A percentile compares a stretch with the other conserved stretches of the same genome.
These are phyloP conservation scores for Penicillium paradoxum DNA, from an alignment of 495 filamentous ascomycete genomes.

Conservation along the genomic window DNA sequence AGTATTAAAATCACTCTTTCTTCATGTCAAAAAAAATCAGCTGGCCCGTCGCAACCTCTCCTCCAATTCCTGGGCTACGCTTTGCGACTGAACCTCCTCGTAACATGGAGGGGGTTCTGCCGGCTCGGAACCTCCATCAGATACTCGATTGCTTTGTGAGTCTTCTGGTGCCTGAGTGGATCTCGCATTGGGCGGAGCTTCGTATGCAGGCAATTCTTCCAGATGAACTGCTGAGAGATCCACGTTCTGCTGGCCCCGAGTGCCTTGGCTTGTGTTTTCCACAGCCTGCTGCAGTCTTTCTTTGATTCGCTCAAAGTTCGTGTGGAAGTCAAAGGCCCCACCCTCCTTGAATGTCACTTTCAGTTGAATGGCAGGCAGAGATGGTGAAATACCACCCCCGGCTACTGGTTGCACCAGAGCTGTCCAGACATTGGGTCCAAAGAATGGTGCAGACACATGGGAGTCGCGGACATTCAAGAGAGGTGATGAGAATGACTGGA, in stretches of 20 bases:
- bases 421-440: slow-evolving; percentile 93
- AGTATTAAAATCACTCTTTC: neutral
- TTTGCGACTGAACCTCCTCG: slow-evolving; percentile 80
- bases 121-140: slow-evolving; percentile 39
- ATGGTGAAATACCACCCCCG: slow-evolving; percentile 79
- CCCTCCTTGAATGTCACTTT: slow-evolving; percentile 92
- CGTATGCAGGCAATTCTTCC: slow-evolving; percentile 83
- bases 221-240: slow-evolving; percentile 59
- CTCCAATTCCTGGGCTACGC: slow-evolving; percentile 60
- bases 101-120: slow-evolving; percentile 88
- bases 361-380: slow-evolving; percentile 65
- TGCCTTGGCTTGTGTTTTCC: slow-evolving; percentile 56
- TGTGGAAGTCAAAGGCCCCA: slow-evolving; percentile 87
- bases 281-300: slow-evolving; percentile 75
- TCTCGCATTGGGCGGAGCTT: slow-evolving; percentile 26
- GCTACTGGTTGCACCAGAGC: slow-evolving; percentile 72
- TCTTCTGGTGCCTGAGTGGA: slow-evolving; percentile 5
- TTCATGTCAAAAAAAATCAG: slow-evolving; percentile 9
- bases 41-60: slow-evolving; percentile 36
- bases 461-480: slow-evolving; percentile 81
- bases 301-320: slow-evolving; percentile 76
- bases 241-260: slow-evolving; percentile 44
- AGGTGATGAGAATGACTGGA: slow-evolving; percentile 86
- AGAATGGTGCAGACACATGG: slow-evolving; percentile 87
- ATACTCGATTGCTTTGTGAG: slow-evolving; percentile 12